Evolutionary conservation across 2,329 filamentous ascomycete genomes (phyloP).

Genomic region (Colletotrichum godetiae): DNA sequence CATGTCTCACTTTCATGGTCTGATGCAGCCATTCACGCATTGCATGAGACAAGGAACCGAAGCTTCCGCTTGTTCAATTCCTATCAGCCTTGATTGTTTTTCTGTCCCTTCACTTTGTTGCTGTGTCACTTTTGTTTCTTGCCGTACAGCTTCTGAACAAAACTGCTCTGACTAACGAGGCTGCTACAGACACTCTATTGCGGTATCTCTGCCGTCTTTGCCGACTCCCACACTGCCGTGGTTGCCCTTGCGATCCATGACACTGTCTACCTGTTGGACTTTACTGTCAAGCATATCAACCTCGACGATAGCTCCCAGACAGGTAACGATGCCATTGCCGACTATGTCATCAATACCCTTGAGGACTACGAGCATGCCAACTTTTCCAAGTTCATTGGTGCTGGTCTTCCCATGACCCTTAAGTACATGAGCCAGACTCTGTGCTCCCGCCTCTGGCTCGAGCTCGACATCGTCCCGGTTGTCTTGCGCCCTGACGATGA

Average conservation of each 20-base stretch:
- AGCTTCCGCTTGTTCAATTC: background rate
- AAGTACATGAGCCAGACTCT: constrained; percentile 71
- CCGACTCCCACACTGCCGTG: constrained; percentile 62
- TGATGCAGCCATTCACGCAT: background rate
- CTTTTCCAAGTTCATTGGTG: constrained; percentile 79
- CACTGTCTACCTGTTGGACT: constrained; percentile 80
- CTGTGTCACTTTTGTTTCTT: background rate
- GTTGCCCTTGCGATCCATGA: constrained; percentile 79
- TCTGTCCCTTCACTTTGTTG: background rate
- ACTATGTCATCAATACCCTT: constrained; percentile 69
- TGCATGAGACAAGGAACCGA: background rate
- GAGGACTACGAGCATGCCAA: constrained; percentile 72
- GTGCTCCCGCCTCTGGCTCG: constrained; percentile 78
- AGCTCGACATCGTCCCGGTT: constrained; percentile 81
- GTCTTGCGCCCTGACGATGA: constrained; percentile 65
- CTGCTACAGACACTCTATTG: constrained; percentile 65
- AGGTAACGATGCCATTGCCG: constrained; percentile 62
- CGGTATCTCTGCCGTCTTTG: constrained; percentile 69
- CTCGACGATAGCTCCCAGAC: constrained; percentile 52
- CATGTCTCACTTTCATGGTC: background rate
- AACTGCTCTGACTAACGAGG: background rate
- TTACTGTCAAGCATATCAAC: constrained; percentile 70
- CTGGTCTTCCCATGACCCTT: constrained; percentile 73
- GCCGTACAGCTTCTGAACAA: background rate
- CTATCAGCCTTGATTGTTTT: background rate